phyloP scores from a whole-genome alignment of 1,284 basidiomycete species.

The Cystobasidiaceae sp. region DNA sequence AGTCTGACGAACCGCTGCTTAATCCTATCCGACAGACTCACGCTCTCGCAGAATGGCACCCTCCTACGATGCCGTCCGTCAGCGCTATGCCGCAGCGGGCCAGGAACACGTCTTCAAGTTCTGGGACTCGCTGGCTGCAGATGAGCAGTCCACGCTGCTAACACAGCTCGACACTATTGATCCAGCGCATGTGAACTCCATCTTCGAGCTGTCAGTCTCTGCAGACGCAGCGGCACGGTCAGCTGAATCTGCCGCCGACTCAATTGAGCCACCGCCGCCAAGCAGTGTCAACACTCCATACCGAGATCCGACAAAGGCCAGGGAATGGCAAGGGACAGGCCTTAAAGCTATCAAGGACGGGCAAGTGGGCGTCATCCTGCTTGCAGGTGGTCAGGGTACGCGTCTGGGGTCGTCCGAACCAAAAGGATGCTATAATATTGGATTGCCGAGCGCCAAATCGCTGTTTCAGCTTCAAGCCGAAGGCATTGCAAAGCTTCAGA shows the following conservation, averaged over 20 bases:
- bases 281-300: conserved; percentile 63
- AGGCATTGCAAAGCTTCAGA: conserved; percentile 77
- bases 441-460: conserved; percentile 82
- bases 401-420: conserved; percentile 85
- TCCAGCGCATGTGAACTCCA: conserved; percentile 82
- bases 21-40: not conserved
- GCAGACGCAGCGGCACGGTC: conserved; percentile 56
- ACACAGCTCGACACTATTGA: conserved; percentile 76
- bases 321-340: conserved; percentile 68
- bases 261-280: conserved; percentile 71
- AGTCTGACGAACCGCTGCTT: not conserved
- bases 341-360: conserved; percentile 73
- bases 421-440: conserved; percentile 98
- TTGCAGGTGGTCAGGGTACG: conserved; percentile 98
- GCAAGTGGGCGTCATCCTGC: conserved; percentile 84
- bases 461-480: conserved; percentile 97
- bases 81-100: conserved; percentile 67
- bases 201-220: conserved; percentile 71
- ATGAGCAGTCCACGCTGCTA: conserved; percentile 62
- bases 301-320: conserved; percentile 54
- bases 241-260: conserved; percentile 49
- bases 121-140: conserved; percentile 65
- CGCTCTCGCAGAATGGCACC: not conserved
- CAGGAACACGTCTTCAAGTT: conserved; percentile 87
- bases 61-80: conserved; percentile 43